Evolutionary conservation across 73 alveolate species (phyloP), one percentile per base, ranked within the genome.

Genomic region (Paramecium octaurelia): DNA sequence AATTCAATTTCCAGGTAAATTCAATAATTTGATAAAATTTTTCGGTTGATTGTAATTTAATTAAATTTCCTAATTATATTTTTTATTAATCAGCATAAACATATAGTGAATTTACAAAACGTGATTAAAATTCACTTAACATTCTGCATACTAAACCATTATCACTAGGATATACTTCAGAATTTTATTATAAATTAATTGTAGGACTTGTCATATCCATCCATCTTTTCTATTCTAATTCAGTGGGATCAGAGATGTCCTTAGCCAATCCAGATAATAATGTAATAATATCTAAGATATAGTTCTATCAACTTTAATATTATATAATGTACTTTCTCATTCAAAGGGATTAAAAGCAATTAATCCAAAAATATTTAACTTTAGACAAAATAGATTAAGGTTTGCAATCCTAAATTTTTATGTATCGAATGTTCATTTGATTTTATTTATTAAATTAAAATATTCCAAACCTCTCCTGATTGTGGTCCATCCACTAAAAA

Each of bases 71-170:
- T 48, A 80, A 80, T 80, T 42, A 80, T 42, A 80, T 80, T 46
- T 46, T 46, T 44, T 80, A 31, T 48, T 44, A 24, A 42, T 80
- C 91, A 43, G 91, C 91, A 80, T 44, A 80, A 10, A 80, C 91
- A 80, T 50, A 80, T 8, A 80, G 18, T 6, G 91, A 80, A 80
- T 80, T 80, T 24, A 64, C 70, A 43, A 80, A 80, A 16, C 91
- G 48, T 46, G 46, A 48, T 80, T 42, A 48, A 46, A 80, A 80
- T 24, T 80, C 91, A 80, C 76, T 48, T 9, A 80, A 18, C 91
- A 80, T 80, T 42, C 91, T 80, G 35, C 91, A 80, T 20, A 80
- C 73, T 24, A 80, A 80, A 42, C 64, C 91, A 80, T 80, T 80
- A 44, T 80, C 91, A 80, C 64, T 31, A 48, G 76, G 73, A 31